Conservation (phyloP, 2,329 filamentous ascomycete species). For the Monilinia polystroma region DNA sequence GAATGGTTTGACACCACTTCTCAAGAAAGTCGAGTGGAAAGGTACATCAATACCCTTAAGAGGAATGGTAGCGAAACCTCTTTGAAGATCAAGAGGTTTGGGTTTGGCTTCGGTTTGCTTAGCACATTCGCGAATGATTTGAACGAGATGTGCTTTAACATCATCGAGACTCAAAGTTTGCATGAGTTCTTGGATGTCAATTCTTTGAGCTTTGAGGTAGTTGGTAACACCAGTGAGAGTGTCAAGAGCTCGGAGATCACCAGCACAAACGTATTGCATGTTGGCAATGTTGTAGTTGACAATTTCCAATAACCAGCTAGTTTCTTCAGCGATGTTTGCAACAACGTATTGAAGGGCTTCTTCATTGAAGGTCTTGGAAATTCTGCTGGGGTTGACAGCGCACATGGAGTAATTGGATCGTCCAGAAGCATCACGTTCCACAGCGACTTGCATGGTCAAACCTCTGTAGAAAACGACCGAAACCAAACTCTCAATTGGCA, state of each 20-base stretch:
- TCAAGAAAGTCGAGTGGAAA: slow-evolving; percentile 98
- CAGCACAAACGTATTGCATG: slow-evolving; percentile 72
- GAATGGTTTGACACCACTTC: slow-evolving; percentile 98
- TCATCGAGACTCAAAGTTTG: slow-evolving; percentile 83
- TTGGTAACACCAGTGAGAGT: slow-evolving; percentile 73
- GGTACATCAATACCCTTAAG: slow-evolving; percentile 97
- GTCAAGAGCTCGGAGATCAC: slow-evolving; percentile 69
- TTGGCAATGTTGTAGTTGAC: slow-evolving; percentile 87
- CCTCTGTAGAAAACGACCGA: slow-evolving; percentile 99
- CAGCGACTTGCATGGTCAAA: slow-evolving; percentile 97
- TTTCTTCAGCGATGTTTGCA: slow-evolving; percentile 90
- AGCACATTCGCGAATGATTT: slow-evolving; percentile 88
- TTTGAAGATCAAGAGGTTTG: slow-evolving; percentile 81
- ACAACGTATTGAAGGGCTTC: slow-evolving; percentile 96
- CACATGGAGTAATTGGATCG: slow-evolving; percentile 99
- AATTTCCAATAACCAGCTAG: slow-evolving; percentile 94
- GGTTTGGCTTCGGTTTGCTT: slow-evolving; percentile 88
- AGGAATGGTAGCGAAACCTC: slow-evolving; percentile 95
- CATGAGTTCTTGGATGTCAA: slow-evolving; percentile 93
- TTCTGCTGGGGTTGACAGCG: slow-evolving; percentile 96
- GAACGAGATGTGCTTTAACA: slow-evolving; percentile 82
- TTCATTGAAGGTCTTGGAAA: slow-evolving; percentile 98
- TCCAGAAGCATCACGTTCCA: slow-evolving; percentile 89
- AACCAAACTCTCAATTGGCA: slow-evolving; percentile 98
- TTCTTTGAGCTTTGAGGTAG: slow-evolving; percentile 94